Evolutionary conservation across 139 green algal genomes (phyloP), one percentile per base, ranked within the genome.

Genomic region (Tetraselmis chui): DNA sequence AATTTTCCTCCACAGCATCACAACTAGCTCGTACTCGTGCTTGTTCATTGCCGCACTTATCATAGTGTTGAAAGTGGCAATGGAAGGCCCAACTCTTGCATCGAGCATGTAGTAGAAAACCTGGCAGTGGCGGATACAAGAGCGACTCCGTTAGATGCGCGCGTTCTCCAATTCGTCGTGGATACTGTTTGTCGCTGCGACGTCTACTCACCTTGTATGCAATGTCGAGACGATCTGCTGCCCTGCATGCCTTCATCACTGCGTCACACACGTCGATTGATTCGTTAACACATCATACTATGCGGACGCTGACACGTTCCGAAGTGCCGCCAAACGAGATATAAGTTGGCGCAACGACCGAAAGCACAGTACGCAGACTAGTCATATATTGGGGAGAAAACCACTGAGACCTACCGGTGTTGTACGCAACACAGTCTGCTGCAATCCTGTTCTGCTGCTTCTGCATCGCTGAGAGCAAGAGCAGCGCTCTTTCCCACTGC

Each of bases 11-110:
- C n/a, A 27, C 76, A 85, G n/a, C 31, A 82, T 74, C 0, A 45
- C 24, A 31, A 89, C 78, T 26, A 80, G 30, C 0, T 77, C 32
- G 23, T 75, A 58, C 0, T 29, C 32, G 25, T 75, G 76, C 27
- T 86, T 85, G 29, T 95, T 88, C 1, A 77, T 81, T 22, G 91
- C 90, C 29, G 91, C 91, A 59, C 84, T 85, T 23, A 95, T 86
- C 0, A 94, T 86, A 59, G 80, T 88, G 80, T 90, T 90, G 84
- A 91, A 97, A 29, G 93, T 95, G 75, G 92, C 90, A 11, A 94
- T 87, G 31, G 85, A 94, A 58, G 93, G 89, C 75, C 89, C 84
- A 32, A 95, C 87, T 67, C 18, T 5, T 18, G 45, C 45, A 67
- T 67, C 45, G 11, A 67, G 18, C 45, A 67, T 67, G 45, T 67